Evolutionary conservation across 177 flowering plant species (phyloP), one percentile per base, ranked within the genome.

Genomic region (Vitis hybrid): DNA sequence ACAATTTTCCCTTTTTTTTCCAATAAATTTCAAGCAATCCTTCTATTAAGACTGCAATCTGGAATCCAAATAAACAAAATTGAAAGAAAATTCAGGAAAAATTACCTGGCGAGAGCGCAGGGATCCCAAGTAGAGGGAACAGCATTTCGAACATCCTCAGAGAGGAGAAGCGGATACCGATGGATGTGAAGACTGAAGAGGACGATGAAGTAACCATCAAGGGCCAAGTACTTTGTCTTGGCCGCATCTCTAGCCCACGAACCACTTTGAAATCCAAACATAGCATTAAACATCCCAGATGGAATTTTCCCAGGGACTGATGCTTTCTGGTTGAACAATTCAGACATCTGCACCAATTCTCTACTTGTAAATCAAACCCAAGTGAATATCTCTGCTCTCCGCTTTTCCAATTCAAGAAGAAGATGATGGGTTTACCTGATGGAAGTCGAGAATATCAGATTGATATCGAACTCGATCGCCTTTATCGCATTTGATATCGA

Each of bases 101-200:
- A 30, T 21, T 71, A 93, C 96, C 93, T 92, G 18, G 97, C 91
- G 21, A 94, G 77, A 12, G 85, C 87, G 54, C 58, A 21, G 1
- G 98, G 97, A 67, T 90, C 89, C 98, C 98, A 91, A 5, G 79
- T 69, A 2, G 90, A 61, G 12, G 98, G 98, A 67, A 92, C 97
- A 0, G 87, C 89, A 9, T 84, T 70, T 14, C 78, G 74, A 46
- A 94, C 93, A 17, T 89, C 70, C 56, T 87, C 84, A 49, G 80
- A 73, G 58, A 94, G 91, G 56, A 79, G 15, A 2, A 94, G 87
- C 1, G 87, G 88, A 69, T 78, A 85, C 0, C 90, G 82, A 61
- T 87, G 81, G 58, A 94, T 83, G 61, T 81, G 91, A 49, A 88
- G 66, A 55, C 79, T 82, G 73, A 85, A 87, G 30, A 91, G 81